Base-by-base conservation (phyloP, 345 rosid genomes). In the Mallotus nudiflorus region DNA sequence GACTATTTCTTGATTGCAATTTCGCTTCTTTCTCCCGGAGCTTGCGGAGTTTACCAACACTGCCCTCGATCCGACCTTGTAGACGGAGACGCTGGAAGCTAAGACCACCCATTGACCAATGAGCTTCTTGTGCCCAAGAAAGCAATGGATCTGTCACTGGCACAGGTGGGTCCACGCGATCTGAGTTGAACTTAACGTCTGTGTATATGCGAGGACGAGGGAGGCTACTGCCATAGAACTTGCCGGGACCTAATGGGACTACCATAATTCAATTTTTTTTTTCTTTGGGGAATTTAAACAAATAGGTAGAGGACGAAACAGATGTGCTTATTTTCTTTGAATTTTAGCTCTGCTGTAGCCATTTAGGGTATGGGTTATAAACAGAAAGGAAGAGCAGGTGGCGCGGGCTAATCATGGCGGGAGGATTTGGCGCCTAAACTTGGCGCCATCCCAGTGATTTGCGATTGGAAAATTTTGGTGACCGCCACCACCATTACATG, bases 91-190 rank as follows among this genome's bases (percentile, higher is more conserved):
- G 98, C 55, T 78, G 73, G 87, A 88, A 87, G 75, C 76, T 90
- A 56, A 86, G 89, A 39, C 98, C 98, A 16, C 98, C 98, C 98
- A 94, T 94, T 58, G 97, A 87, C 98, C 98, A 94, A 84, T 94
- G 98, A 11, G 98, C 98, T 51, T 91, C 98, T 35, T 67, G 50
- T 0, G 98, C 98, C 98, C 98, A 94, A 0, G 96, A 78, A 12
- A 89, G 91, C 3, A 94, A 77, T 13, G 98, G 92, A 61, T 90
- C 98, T 39, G 83, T 80, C 44, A 91, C 91, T 2, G 92, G 54
- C 0, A 69, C 65, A 0, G 98, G 98, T 4, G 97, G 97, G 65
- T 90, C 95, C 0, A 91, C 86, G 1, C 98, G 87, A 18, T 68
- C 84, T 6, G 74, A 0, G 67, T 77, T 87, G 76, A 79, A 63